Evolutionary conservation across 1,284 basidiomycete genomes (phyloP), one percentile per base, ranked within the genome.

Genomic region (Marasmius oreades): DNA sequence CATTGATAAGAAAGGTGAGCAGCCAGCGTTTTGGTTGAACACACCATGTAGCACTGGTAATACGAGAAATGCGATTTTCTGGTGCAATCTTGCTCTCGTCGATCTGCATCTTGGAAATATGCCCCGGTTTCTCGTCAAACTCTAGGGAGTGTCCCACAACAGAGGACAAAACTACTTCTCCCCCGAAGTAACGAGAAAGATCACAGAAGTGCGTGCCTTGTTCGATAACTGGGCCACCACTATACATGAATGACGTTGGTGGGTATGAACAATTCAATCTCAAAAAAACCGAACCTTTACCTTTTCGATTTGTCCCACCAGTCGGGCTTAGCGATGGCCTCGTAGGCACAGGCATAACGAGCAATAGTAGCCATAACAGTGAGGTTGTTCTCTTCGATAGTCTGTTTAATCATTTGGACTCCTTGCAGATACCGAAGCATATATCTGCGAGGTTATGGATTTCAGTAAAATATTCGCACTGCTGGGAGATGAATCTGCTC

Each of bases 281-380:
- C 18, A n/a, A n/a, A n/a, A n/a, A n/a, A n/a, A n/a, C n/a, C n/a
- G 52, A 28, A 14, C n/a, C n/a, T 56, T 53, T 45, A 87, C 84
- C 88, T 90, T 76, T 84, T 92, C 23, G 88, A 84, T 76, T 98
- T 98, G 81, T 96, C 90, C 97, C 97, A 99, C 96, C 97, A 97
- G 65, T 95, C 92, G 4, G 85, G 86, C 76, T 97, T 97, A 50
- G 86, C 86, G 62, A 96, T 95, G 22, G 85, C 78, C 72, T 93
- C 86, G 69, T 97, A 98, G 20, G 96, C 95, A 70, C 90, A 92
- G 37, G 94, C 93, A 74, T 98, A 98, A 61, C 95, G 90, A 8
- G 95, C 95, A 64, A 95, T 89, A 54, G 95, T 98, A 52, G 91
- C 84, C 95, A 99, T 98, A 57, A 99, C 95, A n/a, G 90, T 91